Evolutionary conservation across 345 rosid species (phyloP).

Genomic region (Citrus maxima): DNA sequence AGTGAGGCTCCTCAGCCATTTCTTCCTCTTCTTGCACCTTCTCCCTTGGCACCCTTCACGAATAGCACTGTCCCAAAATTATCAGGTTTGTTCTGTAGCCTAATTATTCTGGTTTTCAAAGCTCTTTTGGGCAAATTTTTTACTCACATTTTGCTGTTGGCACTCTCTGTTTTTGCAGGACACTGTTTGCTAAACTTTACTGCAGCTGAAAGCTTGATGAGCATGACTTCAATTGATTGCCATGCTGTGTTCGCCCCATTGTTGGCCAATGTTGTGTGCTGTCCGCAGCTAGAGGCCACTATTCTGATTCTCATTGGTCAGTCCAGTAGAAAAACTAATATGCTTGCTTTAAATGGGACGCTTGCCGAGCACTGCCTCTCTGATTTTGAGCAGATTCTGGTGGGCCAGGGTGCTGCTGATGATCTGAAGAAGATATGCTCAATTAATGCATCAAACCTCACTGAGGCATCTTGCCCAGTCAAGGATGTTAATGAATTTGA

Average conservation of each 20-base stretch:
- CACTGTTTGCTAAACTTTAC: slow-evolving; percentile 71
- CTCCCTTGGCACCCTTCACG: slow-evolving; percentile 75
- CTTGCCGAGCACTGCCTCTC: slow-evolving; percentile 71
- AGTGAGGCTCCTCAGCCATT: slow-evolving; percentile 75
- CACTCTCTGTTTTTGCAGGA: slow-evolving; percentile 40
- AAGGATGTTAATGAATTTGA: slow-evolving; percentile 70
- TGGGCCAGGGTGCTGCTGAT: slow-evolving; percentile 64
- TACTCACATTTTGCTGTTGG: slow-evolving; percentile 2
- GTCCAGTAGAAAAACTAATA: slow-evolving; percentile 62
- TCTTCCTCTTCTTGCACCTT: slow-evolving; percentile 87
- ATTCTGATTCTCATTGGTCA: slow-evolving; percentile 74
- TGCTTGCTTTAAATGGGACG: slow-evolving; percentile 67
- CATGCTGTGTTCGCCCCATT: slow-evolving; percentile 72
- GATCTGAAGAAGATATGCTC: slow-evolving; percentile 58
- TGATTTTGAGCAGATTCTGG: slow-evolving; percentile 80
- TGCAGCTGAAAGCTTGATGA: slow-evolving; percentile 65
- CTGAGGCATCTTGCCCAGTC: slow-evolving; percentile 82
- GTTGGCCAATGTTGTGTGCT: slow-evolving; percentile 89
- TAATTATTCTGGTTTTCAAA: neutral
- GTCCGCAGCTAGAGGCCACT: slow-evolving; percentile 89
- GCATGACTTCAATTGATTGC: slow-evolving; percentile 79
- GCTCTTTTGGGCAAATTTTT: neutral
- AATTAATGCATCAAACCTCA: slow-evolving; percentile 63
- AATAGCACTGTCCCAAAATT: slow-evolving; percentile 69
- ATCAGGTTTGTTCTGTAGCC: slow-evolving; percentile 54